Evolutionary conservation across 1,284 basidiomycete genomes (phyloP).

Genomic region (Ustilago curta): DNA sequence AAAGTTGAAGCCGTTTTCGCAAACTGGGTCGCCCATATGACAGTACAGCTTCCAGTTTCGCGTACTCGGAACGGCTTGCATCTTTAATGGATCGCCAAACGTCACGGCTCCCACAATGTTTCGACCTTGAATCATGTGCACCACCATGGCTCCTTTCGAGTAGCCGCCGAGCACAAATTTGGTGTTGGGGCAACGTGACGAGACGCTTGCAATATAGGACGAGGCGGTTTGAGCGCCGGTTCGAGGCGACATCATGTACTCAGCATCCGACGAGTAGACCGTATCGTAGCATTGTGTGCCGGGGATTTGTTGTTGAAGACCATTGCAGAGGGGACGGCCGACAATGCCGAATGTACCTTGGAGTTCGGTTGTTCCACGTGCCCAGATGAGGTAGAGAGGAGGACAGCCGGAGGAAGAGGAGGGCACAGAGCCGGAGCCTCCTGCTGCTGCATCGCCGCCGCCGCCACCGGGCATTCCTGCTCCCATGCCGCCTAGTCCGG

Average conservation of each 20-base stretch:
- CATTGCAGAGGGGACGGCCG: slow-evolving; percentile 31
- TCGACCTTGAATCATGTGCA: slow-evolving; percentile 16
- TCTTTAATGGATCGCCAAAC: slow-evolving; percentile 42
- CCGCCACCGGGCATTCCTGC: slow-evolving; percentile 2
- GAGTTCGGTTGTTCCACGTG: slow-evolving; percentile 34
- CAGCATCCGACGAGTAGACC: slow-evolving; percentile 22
- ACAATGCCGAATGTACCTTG: slow-evolving; percentile 48
- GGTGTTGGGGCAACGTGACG: slow-evolving; percentile 19
- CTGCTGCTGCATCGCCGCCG: neutral
- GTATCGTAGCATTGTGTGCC: slow-evolving; percentile 40
- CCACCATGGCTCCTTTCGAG: slow-evolving; percentile 41
- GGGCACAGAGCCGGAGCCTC: neutral
- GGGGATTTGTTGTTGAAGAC: slow-evolving; percentile 14
- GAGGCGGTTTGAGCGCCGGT: slow-evolving; percentile 17
- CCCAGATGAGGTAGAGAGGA: slow-evolving; percentile 37
- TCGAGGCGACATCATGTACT: slow-evolving; percentile 30
- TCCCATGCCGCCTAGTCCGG: slow-evolving; percentile 1
- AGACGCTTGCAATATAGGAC: slow-evolving; percentile 11
- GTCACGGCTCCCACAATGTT: slow-evolving; percentile 42
- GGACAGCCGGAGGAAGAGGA: slow-evolving; percentile 19
- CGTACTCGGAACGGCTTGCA: slow-evolving; percentile 16
- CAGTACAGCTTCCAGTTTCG: slow-evolving; percentile 27
- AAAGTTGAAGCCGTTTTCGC: slow-evolving; percentile 26
- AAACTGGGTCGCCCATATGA: slow-evolving; percentile 34
- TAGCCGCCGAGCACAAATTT: slow-evolving; percentile 37